Percentiles rank a stretch among this genome's conserved stretches.
phyloP scores from a whole-genome alignment of 768 basidiomycete species.

The Cystofilobasidium ferigula region DNA sequence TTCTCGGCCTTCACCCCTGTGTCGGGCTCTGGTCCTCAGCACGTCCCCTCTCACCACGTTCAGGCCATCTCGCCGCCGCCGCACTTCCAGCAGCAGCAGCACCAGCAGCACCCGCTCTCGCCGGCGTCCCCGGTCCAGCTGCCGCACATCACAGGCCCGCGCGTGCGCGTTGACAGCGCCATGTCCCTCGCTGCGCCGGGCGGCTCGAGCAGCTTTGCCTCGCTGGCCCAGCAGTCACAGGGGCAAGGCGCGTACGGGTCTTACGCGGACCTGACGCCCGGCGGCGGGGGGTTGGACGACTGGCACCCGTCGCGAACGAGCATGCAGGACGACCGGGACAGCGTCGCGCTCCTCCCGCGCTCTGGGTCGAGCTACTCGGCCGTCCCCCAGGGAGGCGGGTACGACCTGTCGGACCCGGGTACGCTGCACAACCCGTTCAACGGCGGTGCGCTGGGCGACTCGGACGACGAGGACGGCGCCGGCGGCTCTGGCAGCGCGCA shows the following conservation, averaged over 20 bases:
- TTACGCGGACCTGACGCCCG: too few relatives aligned
- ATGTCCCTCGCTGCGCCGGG: background rate
- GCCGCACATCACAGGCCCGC: conserved; percentile 8
- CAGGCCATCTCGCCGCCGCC: background rate
- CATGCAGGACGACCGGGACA: conserved; percentile 6
- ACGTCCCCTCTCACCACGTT: background rate
- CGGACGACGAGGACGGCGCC: conserved; percentile 7
- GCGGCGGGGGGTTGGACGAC: conserved; percentile 11
- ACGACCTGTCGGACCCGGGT: background rate
- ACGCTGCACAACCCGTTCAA: background rate
- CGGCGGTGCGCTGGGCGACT: background rate
- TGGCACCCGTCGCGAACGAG: conserved; percentile 21
- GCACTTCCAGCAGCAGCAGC: background rate
- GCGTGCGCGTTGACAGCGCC: conserved; percentile 7
- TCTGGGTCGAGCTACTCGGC: background rate
- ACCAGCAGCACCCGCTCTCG: background rate
- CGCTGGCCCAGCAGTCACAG: background rate
- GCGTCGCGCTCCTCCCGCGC: background rate
- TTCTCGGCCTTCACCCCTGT: background rate
- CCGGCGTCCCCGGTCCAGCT: too few relatives aligned
- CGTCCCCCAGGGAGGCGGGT: background rate
- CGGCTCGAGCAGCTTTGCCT: background rate
- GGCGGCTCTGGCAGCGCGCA: background rate
- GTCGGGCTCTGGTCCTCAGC: background rate
- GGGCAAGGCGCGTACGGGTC: background rate